phyloP scores from a whole-genome alignment of 768 basidiomycete genomes.

The Solioccasus polychromus region DNA sequence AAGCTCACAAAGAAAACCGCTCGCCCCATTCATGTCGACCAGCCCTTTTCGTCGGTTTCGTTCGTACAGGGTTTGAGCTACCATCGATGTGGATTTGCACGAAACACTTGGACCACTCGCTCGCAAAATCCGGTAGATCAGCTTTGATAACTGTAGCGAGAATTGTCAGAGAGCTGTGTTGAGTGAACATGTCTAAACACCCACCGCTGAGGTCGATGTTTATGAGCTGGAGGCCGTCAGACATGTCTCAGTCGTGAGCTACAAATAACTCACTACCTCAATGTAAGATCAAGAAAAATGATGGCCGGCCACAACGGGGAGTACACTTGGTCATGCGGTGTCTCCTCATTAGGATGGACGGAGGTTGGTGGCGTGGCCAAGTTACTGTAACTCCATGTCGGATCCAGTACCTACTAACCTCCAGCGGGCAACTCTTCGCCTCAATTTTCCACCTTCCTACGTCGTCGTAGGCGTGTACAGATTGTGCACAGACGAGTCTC shows the following conservation, averaged over 20 bases:
- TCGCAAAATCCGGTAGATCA: constrained; percentile 18
- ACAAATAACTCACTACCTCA: no score
- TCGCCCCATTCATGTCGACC: constrained; percentile 23
- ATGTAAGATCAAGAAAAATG: no score
- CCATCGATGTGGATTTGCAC: constrained; percentile 19
- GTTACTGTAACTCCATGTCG: neutral
- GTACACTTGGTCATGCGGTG: no score
- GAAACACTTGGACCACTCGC: constrained; percentile 24
- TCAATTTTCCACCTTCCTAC: constrained; percentile 81
- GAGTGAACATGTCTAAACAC: neutral
- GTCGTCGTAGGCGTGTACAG: constrained; percentile 83
- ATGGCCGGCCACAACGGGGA: no score
- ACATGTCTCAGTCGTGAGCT: neutral
- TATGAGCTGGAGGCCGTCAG: constrained; percentile 22
- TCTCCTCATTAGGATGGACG: no score
- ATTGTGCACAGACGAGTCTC: constrained; percentile 65
- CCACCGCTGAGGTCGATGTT: constrained; percentile 19
- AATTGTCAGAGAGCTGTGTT: neutral
- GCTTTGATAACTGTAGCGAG: constrained; percentile 21
- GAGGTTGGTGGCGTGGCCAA: no score
- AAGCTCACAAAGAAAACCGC: constrained; percentile 22
- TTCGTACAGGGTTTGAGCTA: constrained; percentile 11
- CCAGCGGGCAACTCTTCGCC: constrained; percentile 52
- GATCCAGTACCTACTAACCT: constrained; percentile 45
- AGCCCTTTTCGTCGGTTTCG: constrained; percentile 14